phyloP scores from a whole-genome alignment of 495 filamentous ascomycete species.

The Penicillium diatomitis region DNA sequence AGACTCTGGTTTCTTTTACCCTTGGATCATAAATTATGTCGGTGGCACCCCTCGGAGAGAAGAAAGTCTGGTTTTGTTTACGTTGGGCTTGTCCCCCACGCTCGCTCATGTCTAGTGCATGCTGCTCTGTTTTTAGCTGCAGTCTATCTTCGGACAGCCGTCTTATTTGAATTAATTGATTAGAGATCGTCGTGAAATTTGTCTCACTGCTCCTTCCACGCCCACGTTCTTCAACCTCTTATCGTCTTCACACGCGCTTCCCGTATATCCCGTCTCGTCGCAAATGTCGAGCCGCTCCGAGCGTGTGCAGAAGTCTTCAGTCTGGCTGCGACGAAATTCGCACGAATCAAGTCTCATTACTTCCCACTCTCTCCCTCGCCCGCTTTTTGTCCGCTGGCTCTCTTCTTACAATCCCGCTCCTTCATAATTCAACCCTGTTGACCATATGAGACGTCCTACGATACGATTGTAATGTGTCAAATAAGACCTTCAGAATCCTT shows the following conservation, averaged over 20 bases:
- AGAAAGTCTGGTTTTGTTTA: slow-evolving; percentile 25
- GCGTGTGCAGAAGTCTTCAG: too few species aligned
- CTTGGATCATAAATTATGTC: slow-evolving; percentile 31
- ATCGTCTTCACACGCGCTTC: not conserved
- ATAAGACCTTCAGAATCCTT: too few species aligned
- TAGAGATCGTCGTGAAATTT: slow-evolving; percentile 13
- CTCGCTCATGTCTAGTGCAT: slow-evolving; percentile 13
- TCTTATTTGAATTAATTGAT: slow-evolving; percentile 22
- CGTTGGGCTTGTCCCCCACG: not conserved
- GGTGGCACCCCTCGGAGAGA: slow-evolving; percentile 28
- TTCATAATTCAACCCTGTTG: too few species aligned
- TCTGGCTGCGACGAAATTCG: too few species aligned
- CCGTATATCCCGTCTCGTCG: too few species aligned
- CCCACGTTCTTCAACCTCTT: not conserved
- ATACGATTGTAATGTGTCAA: too few species aligned
- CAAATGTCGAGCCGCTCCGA: too few species aligned
- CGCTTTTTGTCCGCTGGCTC: too few species aligned
- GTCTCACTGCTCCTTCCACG: not conserved
- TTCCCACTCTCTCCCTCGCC: too few species aligned
- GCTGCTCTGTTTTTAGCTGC: slow-evolving; percentile 17
- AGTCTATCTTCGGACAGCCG: slow-evolving; percentile 8
- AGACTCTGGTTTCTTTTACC: slow-evolving; percentile 16
- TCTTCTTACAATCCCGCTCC: too few species aligned
- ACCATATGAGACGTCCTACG: too few species aligned
- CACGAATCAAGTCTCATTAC: too few species aligned